These are phyloP conservation scores for Cystobasidium tubakii DNA, from an alignment of 768 basidiomycete genomes.

Conservation along the genomic window DNA sequence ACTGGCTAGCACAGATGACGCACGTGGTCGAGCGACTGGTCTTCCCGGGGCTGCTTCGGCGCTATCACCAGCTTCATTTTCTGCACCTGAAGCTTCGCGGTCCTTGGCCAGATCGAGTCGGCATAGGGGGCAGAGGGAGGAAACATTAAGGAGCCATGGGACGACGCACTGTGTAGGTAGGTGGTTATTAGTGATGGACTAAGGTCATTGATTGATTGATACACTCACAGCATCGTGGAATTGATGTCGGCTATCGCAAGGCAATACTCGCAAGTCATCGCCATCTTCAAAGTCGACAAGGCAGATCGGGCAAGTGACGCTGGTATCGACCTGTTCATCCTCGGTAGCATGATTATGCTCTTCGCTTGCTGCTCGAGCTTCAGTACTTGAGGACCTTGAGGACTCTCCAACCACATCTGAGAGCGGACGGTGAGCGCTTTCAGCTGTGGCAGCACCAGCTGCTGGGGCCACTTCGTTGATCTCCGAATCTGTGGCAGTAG, in stretches of 20 bases:
- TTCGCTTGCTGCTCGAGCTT: not conserved
- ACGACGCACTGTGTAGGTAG: slow-evolving; percentile 33
- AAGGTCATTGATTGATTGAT: too few species aligned
- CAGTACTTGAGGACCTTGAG: not conserved
- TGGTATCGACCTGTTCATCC: slow-evolving; percentile 18
- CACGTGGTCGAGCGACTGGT: not conserved
- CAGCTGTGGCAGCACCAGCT: not conserved
- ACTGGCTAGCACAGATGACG: not conserved
- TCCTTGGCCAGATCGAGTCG: slow-evolving; percentile 50
- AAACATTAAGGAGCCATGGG: slow-evolving; percentile 76
- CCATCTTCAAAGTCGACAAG: slow-evolving; percentile 90
- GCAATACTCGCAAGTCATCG: slow-evolving; percentile 80
- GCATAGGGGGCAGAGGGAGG: slow-evolving; percentile 85
- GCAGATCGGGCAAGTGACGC: slow-evolving; percentile 79
- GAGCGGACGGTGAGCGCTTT: not conserved
- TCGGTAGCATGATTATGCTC: not conserved
- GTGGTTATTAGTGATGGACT: too few species aligned
- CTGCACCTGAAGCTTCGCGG: slow-evolving; percentile 7
- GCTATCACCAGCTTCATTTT: not conserved
- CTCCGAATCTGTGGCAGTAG: not conserved
- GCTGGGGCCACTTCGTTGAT: not conserved
- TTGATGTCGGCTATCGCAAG: slow-evolving; percentile 81
- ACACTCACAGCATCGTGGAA: slow-evolving; percentile 64
- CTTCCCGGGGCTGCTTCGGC: not conserved
- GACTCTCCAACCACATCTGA: not conserved